Base-by-base conservation (phyloP, 2,329 filamentous ascomycete species). In the Alternaria brassicae region DNA sequence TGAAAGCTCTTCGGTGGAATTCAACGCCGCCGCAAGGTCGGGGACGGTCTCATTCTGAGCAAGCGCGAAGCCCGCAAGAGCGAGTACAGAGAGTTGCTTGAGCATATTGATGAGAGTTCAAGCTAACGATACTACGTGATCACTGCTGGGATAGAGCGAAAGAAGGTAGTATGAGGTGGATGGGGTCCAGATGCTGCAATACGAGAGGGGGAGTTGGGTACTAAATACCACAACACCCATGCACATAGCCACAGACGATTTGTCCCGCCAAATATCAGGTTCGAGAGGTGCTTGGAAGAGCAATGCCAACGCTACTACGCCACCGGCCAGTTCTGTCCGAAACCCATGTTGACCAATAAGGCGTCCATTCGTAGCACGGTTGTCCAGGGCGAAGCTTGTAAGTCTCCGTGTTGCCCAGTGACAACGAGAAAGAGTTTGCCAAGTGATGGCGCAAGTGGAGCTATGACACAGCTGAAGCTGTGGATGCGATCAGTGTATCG, bases 61-160 rank as follows among this genome's bases (percentile, higher is more conserved):
- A 17, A 73, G 58, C 28, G 72, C 75, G 49, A 70, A 66, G 48
- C 72, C 62, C 47, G 75, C 72, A 25, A 80, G 73, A 12, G 76
- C 76, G 39, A 77, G 63, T 50, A 80, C 17, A 17, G 73, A 66
- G 50, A 80, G 63, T 27, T 68, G 63, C 66, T 78, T 81, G 70
- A 76, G 72, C 80, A 82, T 82, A 28, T 71, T 66, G 37, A 42
- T 52, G 19, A 36, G 21, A 23, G 34, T 34, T 47, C 44, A 28
- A 50, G 17, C 30, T 42, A 23, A 53, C 53, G 58, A 21, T 27
- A 34, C 15, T 42, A 27, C 13, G 40, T 39, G 47, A 34, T 44
- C 47, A 15, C 55, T 32, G 13, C 34, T 39, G 28, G 23, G 49
- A 53, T 36, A 21, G 23, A 30, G 28, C 12, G 17, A 15, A 28